phyloP scores from a whole-genome alignment of 768 basidiomycete genomes.

The Phylloporus sp. region DNA sequence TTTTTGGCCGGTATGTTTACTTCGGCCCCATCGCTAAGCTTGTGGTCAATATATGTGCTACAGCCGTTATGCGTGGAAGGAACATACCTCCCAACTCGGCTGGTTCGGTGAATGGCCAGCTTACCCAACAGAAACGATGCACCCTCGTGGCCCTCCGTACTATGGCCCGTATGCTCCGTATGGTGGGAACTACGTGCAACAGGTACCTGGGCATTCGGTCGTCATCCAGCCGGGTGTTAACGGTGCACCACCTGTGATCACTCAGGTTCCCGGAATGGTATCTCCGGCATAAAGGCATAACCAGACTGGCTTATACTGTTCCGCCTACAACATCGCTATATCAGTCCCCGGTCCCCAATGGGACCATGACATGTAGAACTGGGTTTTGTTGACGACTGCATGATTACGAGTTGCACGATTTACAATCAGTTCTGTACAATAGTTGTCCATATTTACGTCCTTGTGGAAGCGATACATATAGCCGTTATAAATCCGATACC shows the following conservation, averaged over 20 bases:
- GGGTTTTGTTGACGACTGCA: conserved; percentile 4
- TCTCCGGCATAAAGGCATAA: conserved; percentile 13
- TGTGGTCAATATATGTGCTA: not conserved
- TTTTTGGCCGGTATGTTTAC: conserved; percentile 27
- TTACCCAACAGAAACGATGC: conserved; percentile 34
- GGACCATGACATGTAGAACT: not conserved
- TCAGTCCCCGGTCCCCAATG: not conserved
- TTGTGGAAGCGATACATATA: conserved; percentile 1
- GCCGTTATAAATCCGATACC: conserved; percentile 17
- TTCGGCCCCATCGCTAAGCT: not conserved
- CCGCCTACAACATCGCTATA: not conserved
- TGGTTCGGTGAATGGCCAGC: conserved; percentile 77
- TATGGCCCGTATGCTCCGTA: conserved; percentile 36
- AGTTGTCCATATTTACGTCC: conserved; percentile 16
- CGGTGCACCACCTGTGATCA: conserved; percentile 58
- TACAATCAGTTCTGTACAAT: conserved; percentile 8
- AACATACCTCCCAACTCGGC: conserved; percentile 53
- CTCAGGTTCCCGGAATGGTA: conserved; percentile 47
- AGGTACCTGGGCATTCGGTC: conserved; percentile 57
- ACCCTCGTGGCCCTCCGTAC: conserved; percentile 20
- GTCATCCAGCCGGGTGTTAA: conserved; percentile 65
- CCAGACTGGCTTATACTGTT: not conserved
- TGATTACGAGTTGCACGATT: conserved; percentile 8
- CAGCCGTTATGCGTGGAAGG: conserved; percentile 31
- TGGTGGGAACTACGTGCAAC: conserved; percentile 40